Evolutionary conservation across 78 protist species (phyloP).

Genomic region (Planoprotostelium fungivorum): DNA sequence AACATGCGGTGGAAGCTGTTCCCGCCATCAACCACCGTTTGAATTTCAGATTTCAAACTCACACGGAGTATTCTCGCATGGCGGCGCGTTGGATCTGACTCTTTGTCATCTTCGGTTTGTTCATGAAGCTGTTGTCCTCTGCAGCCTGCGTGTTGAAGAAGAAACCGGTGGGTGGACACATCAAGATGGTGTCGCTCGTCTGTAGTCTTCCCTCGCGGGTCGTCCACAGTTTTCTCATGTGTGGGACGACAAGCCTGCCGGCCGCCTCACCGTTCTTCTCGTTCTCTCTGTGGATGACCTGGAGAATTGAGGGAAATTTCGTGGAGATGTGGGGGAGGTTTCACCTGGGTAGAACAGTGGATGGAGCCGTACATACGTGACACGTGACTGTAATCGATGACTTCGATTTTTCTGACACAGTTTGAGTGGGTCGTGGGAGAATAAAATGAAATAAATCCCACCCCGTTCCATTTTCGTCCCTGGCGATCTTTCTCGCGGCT

Average conservation of each 20-base stretch:
- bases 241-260: background rate
- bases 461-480: constrained; percentile 22
- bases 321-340: constrained; percentile 4
- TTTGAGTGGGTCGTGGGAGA: background rate
- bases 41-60: background rate
- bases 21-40: constrained; percentile 25
- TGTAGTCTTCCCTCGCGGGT: background rate
- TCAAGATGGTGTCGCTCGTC: constrained; percentile 27
- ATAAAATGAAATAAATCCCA: constrained; percentile 20
- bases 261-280: background rate
- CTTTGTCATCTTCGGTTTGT: constrained; percentile 22
- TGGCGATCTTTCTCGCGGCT: constrained; percentile 61
- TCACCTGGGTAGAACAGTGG: constrained; percentile 86
- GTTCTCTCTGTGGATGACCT: background rate
- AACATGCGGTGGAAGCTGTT: constrained; percentile 19
- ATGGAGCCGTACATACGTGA: constrained; percentile 84
- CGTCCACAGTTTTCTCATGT: background rate
- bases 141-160: constrained; percentile 39
- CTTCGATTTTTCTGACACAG: background rate
- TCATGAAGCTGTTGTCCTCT: constrained; percentile 36
- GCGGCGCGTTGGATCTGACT: background rate
- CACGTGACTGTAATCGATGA: constrained; percentile 66
- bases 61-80: constrained; percentile 3
- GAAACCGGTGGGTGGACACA: constrained; percentile 56
- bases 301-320: background rate